Evolutionary conservation across 2,329 filamentous ascomycete genomes (phyloP).

Genomic region (Fusarium chlamydosporum): DNA sequence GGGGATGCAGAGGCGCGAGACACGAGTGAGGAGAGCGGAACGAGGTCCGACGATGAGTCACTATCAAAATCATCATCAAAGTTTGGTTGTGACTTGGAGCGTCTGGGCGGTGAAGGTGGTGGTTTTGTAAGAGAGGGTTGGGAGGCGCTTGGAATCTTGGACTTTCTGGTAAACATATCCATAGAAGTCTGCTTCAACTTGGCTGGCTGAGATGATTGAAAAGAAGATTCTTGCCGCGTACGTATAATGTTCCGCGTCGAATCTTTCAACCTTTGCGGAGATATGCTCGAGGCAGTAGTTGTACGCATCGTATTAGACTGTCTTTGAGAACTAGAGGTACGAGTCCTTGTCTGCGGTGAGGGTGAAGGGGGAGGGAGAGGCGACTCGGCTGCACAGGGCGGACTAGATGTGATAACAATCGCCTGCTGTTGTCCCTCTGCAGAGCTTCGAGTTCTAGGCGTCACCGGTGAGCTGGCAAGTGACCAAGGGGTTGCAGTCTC

Average conservation of each 20-base stretch:
- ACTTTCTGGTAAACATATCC: conserved; percentile 48
- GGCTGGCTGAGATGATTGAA: conserved; percentile 21
- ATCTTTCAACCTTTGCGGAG: conserved; percentile 42
- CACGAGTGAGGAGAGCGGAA: conserved; percentile 34
- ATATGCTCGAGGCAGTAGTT: conserved; percentile 41
- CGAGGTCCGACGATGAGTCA: conserved; percentile 42
- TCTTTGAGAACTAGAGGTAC: conserved; percentile 33
- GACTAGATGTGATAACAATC: conserved; percentile 63
- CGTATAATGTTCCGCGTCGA: not conserved
- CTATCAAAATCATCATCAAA: conserved; percentile 25
- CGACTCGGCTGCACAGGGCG: conserved; percentile 51
- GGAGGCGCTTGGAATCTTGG: conserved; percentile 16
- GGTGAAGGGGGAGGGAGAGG: conserved; percentile 49
- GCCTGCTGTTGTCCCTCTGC: conserved; percentile 53
- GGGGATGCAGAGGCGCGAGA: conserved; percentile 22
- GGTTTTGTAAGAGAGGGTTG: conserved; percentile 21
- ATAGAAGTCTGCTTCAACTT: conserved; percentile 56
- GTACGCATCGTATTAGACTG: conserved; percentile 49
- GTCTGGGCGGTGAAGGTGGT: not conserved
- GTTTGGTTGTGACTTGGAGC: not conserved
- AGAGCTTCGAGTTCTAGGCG: conserved; percentile 56
- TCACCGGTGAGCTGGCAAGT: conserved; percentile 60
- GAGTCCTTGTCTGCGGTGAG: conserved; percentile 40
- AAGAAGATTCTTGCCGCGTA: conserved; percentile 3
- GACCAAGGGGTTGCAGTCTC: conserved; percentile 54